Conservation (phyloP, 495 filamentous ascomycete species). For the Tetracladium marchalianum region DNA sequence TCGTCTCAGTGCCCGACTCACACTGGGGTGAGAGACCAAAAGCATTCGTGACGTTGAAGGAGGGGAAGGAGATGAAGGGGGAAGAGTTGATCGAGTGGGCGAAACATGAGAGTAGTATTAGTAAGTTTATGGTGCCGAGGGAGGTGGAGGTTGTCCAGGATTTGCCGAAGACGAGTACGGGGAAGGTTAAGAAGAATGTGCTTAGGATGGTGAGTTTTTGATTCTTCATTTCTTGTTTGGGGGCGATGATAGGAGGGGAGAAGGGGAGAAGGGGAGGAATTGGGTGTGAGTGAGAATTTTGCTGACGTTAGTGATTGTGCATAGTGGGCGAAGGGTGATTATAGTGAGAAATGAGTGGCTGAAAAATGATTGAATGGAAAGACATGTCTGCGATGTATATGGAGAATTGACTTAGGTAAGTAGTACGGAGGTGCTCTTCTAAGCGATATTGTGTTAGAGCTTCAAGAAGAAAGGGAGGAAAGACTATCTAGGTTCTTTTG, state of each 20-base stretch:
- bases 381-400: too few relatives aligned
- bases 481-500: too few relatives aligned
- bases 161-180: conserved; percentile 92
- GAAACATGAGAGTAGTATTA: conserved; percentile 63
- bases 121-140: conserved; percentile 89
- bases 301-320: too few relatives aligned
- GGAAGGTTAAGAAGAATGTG: conserved; percentile 94
- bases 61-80: conserved; percentile 47
- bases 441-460: too few relatives aligned
- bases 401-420: too few relatives aligned
- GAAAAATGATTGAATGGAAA: not conserved
- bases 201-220: conserved; percentile 60
- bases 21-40: conserved; percentile 96
- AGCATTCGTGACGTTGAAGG: conserved; percentile 77
- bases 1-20: conserved; percentile 78
- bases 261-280: not conserved
- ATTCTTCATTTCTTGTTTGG: too few relatives aligned
- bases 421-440: too few relatives aligned
- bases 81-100: conserved; percentile 82
- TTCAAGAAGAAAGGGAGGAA: too few relatives aligned
- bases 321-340: conserved; percentile 19
- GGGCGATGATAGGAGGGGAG: not conserved
- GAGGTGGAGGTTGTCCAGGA: conserved; percentile 85
- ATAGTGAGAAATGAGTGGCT: conserved; percentile 12
- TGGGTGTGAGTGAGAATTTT: too few relatives aligned